phyloP scores from a whole-genome alignment of 2,329 filamentous ascomycete genomes.

The Seiridium unicorne region DNA sequence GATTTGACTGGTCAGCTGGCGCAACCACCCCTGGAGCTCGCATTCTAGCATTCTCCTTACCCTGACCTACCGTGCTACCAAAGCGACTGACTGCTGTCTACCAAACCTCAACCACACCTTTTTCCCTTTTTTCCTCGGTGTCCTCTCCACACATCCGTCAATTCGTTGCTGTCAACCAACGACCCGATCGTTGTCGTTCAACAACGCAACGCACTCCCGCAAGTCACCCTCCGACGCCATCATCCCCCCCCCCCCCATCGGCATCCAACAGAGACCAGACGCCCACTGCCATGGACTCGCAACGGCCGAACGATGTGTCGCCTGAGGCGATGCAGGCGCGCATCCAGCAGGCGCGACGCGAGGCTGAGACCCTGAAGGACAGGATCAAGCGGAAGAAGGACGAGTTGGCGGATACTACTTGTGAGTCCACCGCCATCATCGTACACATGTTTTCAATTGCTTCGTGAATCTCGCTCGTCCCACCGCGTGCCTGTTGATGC shows the following conservation, averaged over 20 bases:
- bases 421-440: constrained; percentile 57
- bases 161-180: constrained; percentile 11
- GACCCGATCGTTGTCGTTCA: constrained; percentile 18
- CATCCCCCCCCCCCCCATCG: constrained; percentile 11
- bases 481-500: background rate
- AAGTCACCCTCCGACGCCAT: constrained; percentile 12
- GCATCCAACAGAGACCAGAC: constrained; percentile 7
- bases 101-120: constrained; percentile 28
- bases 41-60: constrained; percentile 21
- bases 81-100: constrained; percentile 1
- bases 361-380: constrained; percentile 97
- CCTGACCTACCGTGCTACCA: constrained; percentile 18
- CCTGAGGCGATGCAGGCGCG: constrained; percentile 86
- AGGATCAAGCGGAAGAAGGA: constrained; percentile 99
- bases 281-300: constrained; percentile 49
- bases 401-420: constrained; percentile 94
- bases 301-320: constrained; percentile 62
- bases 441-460: constrained; percentile 2
- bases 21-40: constrained; percentile 26
- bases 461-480: background rate
- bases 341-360: constrained; percentile 88
- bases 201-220: constrained; percentile 9
- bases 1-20: constrained; percentile 16
- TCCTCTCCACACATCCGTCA: constrained; percentile 21
- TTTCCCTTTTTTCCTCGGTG: constrained; percentile 22